Evolutionary conservation across 768 basidiomycete species (phyloP), one percentile per base, ranked within the genome.

Genomic region (Gelatoporia subvermispora): DNA sequence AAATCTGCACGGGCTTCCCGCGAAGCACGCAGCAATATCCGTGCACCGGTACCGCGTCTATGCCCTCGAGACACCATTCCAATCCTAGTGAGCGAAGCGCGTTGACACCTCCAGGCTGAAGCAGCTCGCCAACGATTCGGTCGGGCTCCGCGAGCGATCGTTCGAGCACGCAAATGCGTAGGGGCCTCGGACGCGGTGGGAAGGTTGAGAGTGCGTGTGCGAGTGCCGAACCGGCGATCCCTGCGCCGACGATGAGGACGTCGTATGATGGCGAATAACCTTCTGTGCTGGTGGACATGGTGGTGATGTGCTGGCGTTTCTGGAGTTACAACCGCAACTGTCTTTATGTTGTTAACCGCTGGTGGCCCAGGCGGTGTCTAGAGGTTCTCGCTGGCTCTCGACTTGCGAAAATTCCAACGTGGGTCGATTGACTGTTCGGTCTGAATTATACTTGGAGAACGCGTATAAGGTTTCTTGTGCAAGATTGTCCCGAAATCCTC

Each of bases 71-170:
- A 46, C 82, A 84, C 7, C 69, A 69, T 41, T 79, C 79, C 56
- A 99, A 65, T 0, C 92, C 94, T n/a, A 99, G 79, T 34, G 77
- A 68, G 48, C 78, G 69, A 39, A 99, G 70, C 1, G 92, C 82
- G 11, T 73, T 71, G 20, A 93, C 82, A 1, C 96, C 96, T 1
- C 86, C 93, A 2, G 96, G 96, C 61, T 99, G 96, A 20, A 99
- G 72, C 1, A 98, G 81, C 65, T 99, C 96, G 21, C 96, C 96
- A 28, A 98, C 96, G 56, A 99, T 98, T 16, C 96, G 79, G 74
- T 98, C 93, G 0, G 96, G 96, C 64, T 92, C 88, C 0, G 85
- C 76, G 3, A 98, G 76, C 13, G 94, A 95, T 10, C 95, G 84
- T 67, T 99, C 96, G 47, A 99, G 73, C 0, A 97, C 70, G 16